A percentile compares a stretch with the other conserved stretches of the same genome.
Conservation (phyloP, 768 basidiomycete genomes). For the Boletus rex-veris region DNA sequence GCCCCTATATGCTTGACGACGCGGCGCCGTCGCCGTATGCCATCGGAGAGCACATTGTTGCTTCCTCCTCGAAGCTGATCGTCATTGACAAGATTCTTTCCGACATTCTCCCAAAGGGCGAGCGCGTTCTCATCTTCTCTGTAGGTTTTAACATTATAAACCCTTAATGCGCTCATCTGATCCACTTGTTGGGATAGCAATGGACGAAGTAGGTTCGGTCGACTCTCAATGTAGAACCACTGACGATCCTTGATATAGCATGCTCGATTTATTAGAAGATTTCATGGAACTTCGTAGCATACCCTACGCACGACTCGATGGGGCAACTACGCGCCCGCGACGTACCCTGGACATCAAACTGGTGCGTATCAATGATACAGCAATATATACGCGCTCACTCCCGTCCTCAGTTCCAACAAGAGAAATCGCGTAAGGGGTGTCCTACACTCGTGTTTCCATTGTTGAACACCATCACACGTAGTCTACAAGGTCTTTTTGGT, state of each 20-base stretch:
- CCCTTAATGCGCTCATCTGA: constrained; percentile 4
- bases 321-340: constrained; percentile 48
- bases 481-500: constrained; percentile 68
- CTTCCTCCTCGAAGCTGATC: constrained; percentile 54
- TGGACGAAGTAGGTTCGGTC: constrained; percentile 44
- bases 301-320: constrained; percentile 61
- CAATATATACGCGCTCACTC: neutral
- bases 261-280: constrained; percentile 69
- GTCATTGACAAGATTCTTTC: constrained; percentile 57
- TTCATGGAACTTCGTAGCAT: constrained; percentile 58
- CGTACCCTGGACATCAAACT: constrained; percentile 56
- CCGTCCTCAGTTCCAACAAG: constrained; percentile 50
- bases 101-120: constrained; percentile 54
- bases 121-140: constrained; percentile 67
- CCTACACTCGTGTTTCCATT: neutral
- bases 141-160: constrained; percentile 31
- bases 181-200: constrained; percentile 40
- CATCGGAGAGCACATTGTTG: constrained; percentile 54
- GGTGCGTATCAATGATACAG: constrained; percentile 29
- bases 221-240: neutral
- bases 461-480: constrained; percentile 14
- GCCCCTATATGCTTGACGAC: constrained; percentile 51
- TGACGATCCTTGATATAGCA: constrained; percentile 35
- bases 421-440: constrained; percentile 46
- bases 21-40: constrained; percentile 48